These are phyloP conservation scores for Euphorbia corollata DNA, from an alignment of 441 rosid genomes.

Conservation along the genomic window DNA sequence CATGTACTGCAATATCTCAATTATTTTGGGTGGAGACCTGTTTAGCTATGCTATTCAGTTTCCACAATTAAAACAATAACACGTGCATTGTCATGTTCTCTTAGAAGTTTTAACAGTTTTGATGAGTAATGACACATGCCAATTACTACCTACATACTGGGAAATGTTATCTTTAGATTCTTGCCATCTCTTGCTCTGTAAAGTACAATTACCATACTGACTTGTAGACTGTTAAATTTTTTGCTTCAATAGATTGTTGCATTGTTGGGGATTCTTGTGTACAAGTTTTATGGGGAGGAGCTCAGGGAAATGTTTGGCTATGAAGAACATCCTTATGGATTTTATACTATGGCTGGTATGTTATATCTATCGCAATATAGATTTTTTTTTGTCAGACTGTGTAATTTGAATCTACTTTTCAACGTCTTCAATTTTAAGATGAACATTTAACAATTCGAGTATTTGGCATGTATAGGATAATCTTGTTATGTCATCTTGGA, in stretches of 20 bases:
- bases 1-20: background rate
- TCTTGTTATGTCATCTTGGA: conserved; percentile 6
- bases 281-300: conserved; percentile 94
- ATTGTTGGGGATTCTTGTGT: conserved; percentile 81
- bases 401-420: background rate
- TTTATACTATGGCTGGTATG: conserved; percentile 93
- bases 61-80: background rate
- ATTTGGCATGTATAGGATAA: background rate
- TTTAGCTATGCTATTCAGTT: background rate
- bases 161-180: conserved; percentile 8
- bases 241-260: conserved; percentile 74
- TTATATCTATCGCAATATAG: background rate
- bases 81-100: background rate
- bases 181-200: conserved; percentile 3
- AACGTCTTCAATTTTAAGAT: background rate
- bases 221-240: conserved; percentile 6
- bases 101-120: background rate
- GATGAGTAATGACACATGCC: background rate
- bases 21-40: background rate
- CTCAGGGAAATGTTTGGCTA: conserved; percentile 97
- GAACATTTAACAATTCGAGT: background rate
- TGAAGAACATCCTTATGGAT: conserved; percentile 97
- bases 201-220: background rate
- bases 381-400: background rate
- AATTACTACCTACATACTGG: background rate